Evolutionary conservation across 2,329 filamentous ascomycete species (phyloP), one percentile per base, ranked within the genome.

Genomic region (Keithomyces neogunnii): DNA sequence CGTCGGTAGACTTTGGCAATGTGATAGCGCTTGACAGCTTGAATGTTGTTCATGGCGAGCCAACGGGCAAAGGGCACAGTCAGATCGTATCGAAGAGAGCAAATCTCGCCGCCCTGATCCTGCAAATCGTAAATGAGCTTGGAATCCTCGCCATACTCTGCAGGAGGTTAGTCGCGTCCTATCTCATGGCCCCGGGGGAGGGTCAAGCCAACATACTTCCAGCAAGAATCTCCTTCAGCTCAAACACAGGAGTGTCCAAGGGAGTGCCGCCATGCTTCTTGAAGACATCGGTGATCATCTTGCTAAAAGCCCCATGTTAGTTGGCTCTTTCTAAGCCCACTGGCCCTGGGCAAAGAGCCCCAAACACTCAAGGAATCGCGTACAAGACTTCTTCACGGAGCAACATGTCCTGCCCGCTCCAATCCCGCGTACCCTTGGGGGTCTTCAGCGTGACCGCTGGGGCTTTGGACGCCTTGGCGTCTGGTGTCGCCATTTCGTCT

Each of bases 61-160:
- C 87, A 96, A 63, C 91, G 84, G 55, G 92, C 91, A 64, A 96
- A 93, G 33, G 89, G 89, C 9, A 95, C 89, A 1, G 89, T 95
- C 59, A 95, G 72, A 64, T 95, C 89, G 71, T 93, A 95, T 62
- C 89, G 83, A 55, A 95, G 76, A 28, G 88, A 90, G 62, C 66
- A 69, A 49, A 71, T 60, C 73, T 95, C 89, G 57, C 89, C 89
- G 61, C 89, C 89, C 67, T 95, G 89, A 65, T 95, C 89, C 63
- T 86, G 84, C 57, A 93, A 64, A 66, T 95, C 88, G 71, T 95
- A 95, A 70, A 95, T 95, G 67, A 95, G 84, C 69, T 92, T 92
- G 63, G 85, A 88, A 69, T 95, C 89, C 73, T 95, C 89, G 66
- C 89, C 89, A 73, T 95, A 95, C 74, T 95, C 56, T 57, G 36